phyloP scores from a whole-genome alignment of 768 basidiomycete genomes.

The Hysterangium stoloniferum region DNA sequence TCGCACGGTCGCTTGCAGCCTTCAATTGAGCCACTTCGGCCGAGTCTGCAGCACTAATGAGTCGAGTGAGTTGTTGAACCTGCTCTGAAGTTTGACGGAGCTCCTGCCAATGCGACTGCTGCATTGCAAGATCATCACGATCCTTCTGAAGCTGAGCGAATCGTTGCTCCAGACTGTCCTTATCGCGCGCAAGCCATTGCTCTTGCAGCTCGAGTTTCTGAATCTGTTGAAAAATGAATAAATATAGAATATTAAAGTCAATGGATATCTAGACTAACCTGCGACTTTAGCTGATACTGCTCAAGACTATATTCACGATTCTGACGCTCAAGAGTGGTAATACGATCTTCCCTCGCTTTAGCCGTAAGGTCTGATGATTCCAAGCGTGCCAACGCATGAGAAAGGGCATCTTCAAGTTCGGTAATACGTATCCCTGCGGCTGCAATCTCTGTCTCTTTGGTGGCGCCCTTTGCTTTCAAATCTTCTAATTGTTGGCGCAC shows the following conservation, averaged over 20 bases:
- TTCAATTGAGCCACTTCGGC: slow-evolving; percentile 69
- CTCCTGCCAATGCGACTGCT: slow-evolving; percentile 76
- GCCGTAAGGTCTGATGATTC: slow-evolving; percentile 65
- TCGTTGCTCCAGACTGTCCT: slow-evolving; percentile 45
- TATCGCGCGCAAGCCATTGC: slow-evolving; percentile 52
- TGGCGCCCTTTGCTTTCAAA: slow-evolving; percentile 34
- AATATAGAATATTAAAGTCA: slow-evolving; percentile 4
- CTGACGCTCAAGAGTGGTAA: slow-evolving; percentile 52
- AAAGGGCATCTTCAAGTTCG: slow-evolving; percentile 67
- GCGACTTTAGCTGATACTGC: slow-evolving; percentile 47
- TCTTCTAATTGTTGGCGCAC: slow-evolving; percentile 50
- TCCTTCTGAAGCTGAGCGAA: slow-evolving; percentile 50
- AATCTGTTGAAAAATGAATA: slow-evolving; percentile 32
- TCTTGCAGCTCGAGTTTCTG: slow-evolving; percentile 53
- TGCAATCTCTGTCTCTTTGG: slow-evolving; percentile 39
- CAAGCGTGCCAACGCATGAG: slow-evolving; percentile 61
- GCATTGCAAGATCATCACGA: slow-evolving; percentile 47
- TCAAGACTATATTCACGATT: slow-evolving; percentile 49
- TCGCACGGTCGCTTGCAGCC: slow-evolving; percentile 47
- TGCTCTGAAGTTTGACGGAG: slow-evolving; percentile 64
- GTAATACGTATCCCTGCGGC: slow-evolving; percentile 42
- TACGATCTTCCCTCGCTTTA: slow-evolving; percentile 51
- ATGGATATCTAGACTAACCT: slow-evolving; percentile 36
- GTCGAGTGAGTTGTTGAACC: slow-evolving; percentile 54
- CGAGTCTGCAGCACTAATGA: slow-evolving; percentile 56